Evolutionary conservation across 257 asterid species (phyloP), one percentile per base, ranked within the genome.

Genomic region (Euphrasia confusa): DNA sequence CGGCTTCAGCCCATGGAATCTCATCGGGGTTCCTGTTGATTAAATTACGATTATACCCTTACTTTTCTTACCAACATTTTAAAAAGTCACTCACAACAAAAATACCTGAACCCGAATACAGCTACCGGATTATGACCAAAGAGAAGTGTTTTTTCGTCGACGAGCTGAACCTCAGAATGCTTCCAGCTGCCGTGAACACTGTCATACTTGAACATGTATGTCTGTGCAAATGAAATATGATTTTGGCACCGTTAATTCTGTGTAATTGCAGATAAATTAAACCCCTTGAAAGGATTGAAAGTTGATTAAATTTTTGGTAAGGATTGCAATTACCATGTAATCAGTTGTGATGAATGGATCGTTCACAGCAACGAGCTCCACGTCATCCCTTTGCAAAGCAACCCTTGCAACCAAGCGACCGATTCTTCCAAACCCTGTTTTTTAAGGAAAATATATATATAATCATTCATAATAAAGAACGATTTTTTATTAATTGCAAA

Each of bases 371-470:
- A 90, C 95, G 60, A 90, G 95, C 68, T 90, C 97, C 3, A 81
- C 79, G 71, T 90, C 96, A 35, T 85, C 92, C 37, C 97, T 87
- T 60, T 81, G 96, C 27, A 84, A 77, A 56, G 88, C 80, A 52
- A 87, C 94, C 70, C 97, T 84, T 0, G 94, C 95, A 6, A 89
- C 97, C 94, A 89, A 83, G 66, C 95, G 93, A 0, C 96, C 97
- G 65, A 87, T 87, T 62, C 96, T 83, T 69, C 97, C 97, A 52
- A 90, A 90, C 24, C 97, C 96, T 90, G 63, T 21, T 14, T 4
- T 21, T 21, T 21, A 21, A 21, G n/a, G 54, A 64, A 18, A 11
- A 65, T 39, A 0, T 40, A 60, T 2, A 13, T 40, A 60, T 2
- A 13, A 12, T 60, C 15, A 28, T 9, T 7, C 10, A 0, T 37